Conservation (phyloP, 352 stramenopile species). For the Globisporangium perplexum region DNA sequence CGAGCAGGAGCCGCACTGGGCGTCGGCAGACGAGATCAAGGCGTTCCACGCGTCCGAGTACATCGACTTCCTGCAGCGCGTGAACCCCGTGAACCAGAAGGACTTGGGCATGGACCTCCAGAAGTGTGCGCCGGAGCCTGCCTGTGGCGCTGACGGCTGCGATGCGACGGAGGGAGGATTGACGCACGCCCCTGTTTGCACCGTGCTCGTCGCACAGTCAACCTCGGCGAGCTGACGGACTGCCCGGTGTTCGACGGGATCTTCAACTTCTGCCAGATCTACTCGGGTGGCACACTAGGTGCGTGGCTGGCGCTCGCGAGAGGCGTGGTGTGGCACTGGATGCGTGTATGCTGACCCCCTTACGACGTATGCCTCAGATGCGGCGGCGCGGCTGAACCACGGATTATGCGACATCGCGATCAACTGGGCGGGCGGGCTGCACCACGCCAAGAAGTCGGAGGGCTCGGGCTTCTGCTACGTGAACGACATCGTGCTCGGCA, state of each 20-base stretch:
- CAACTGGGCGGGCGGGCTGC: conserved; percentile 97
- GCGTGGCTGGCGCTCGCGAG: neutral
- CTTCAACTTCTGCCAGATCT: conserved; percentile 98
- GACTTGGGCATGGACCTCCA: conserved; percentile 65
- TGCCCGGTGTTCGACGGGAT: conserved; percentile 99
- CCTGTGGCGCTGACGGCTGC: too few relatives aligned
- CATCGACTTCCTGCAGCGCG: conserved; percentile 95
- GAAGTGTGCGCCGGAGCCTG: conserved; percentile 47
- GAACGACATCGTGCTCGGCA: conserved; percentile 98
- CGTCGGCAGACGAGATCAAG: conserved; percentile 91
- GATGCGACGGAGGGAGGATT: neutral
- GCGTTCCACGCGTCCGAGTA: conserved; percentile 98
- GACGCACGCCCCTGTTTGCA: neutral
- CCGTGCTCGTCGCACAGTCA: conserved; percentile 57
- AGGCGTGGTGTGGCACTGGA: too few relatives aligned
- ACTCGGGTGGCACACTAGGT: conserved; percentile 93
- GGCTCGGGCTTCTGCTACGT: conserved; percentile 99
- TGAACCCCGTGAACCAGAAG: conserved; percentile 94
- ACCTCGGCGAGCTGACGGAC: conserved; percentile 95
- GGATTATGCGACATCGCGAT: conserved; percentile 97
- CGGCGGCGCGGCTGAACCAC: conserved; percentile 96
- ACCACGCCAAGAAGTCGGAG: conserved; percentile 99
- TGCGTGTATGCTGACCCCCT: neutral
- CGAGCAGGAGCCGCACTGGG: conserved; percentile 70
- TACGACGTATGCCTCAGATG: conserved; percentile 52